These are phyloP conservation scores for Tylopilus balloui DNA, from an alignment of 768 basidiomycete genomes.

Conservation along the genomic window DNA sequence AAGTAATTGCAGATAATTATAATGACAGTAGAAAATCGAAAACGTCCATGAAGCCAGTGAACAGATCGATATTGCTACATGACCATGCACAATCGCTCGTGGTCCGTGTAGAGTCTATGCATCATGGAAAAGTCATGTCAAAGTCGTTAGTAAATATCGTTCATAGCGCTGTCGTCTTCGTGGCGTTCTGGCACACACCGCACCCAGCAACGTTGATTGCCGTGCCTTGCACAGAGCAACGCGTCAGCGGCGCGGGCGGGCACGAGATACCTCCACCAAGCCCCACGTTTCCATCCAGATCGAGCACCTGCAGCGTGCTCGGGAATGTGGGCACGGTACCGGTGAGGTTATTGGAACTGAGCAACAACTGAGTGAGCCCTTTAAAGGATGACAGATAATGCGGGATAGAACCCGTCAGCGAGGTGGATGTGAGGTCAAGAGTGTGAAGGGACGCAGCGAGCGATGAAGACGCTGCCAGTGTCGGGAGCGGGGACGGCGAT, in stretches of 20 bases:
- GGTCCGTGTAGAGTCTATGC: constrained; percentile 5
- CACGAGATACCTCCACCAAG: constrained; percentile 30
- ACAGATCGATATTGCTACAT: constrained; percentile 17
- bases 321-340: constrained; percentile 37
- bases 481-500: constrained; percentile 30
- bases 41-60: neutral
- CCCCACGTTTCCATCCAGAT: constrained; percentile 36
- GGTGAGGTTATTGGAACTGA: constrained; percentile 36
- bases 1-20: neutral
- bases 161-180: constrained; percentile 2
- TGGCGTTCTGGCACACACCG: constrained; percentile 20
- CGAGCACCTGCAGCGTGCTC: constrained; percentile 31
- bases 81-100: neutral
- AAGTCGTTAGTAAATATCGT: constrained; percentile 1
- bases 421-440: constrained; percentile 39
- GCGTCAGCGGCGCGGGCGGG: constrained; percentile 8
- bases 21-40: neutral
- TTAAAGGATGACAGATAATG: constrained; percentile 31
- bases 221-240: constrained; percentile 24
- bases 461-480: constrained; percentile 29
- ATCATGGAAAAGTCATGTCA: neutral
- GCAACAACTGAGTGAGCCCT: constrained; percentile 36
- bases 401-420: constrained; percentile 37
- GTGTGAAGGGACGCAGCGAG: constrained; percentile 33
- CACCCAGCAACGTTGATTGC: constrained; percentile 20